A percentile compares a stretch with the other conserved stretches of the same genome.
Conservation (phyloP, 169 alveolate genomes). For the Eimeria maxima region DNA sequence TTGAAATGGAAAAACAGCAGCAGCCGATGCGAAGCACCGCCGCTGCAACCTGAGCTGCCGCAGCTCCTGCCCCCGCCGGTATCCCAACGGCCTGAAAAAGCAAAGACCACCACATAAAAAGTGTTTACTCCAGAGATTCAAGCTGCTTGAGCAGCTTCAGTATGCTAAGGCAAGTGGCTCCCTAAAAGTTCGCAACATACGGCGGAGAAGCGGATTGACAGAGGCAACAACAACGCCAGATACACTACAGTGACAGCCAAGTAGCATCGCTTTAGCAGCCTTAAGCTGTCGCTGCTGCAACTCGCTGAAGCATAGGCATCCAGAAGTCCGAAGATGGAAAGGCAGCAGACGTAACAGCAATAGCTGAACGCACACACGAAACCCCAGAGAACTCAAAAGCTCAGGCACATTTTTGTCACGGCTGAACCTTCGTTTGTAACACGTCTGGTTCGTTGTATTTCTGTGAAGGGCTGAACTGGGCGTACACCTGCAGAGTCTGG, state of each 20-base stretch:
- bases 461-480: not conserved
- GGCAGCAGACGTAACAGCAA: slow-evolving; percentile 58
- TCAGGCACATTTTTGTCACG: not conserved
- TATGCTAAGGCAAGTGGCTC: not conserved
- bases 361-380: slow-evolving; percentile 23
- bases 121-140: not conserved
- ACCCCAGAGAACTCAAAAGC: not conserved
- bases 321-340: slow-evolving; percentile 42
- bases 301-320: slow-evolving; percentile 56
- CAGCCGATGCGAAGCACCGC: slow-evolving; percentile 58
- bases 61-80: slow-evolving; percentile 68
- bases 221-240: slow-evolving; percentile 39
- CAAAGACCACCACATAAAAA: not conserved
- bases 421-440: not conserved
- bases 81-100: slow-evolving; percentile 35
- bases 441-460: not conserved
- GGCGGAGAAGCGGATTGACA: slow-evolving; percentile 24
- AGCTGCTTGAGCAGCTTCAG: slow-evolving; percentile 8
- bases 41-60: slow-evolving; percentile 46
- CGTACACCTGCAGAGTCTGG: slow-evolving; percentile 65
- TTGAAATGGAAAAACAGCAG: slow-evolving; percentile 41
- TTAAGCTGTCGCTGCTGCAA: slow-evolving; percentile 48
- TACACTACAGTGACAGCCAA: slow-evolving; percentile 35
- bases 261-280: slow-evolving; percentile 57
- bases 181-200: not conserved